Base-by-base conservation (phyloP, 805 yeast genomes). In the Kodamaea jinghongensis region DNA sequence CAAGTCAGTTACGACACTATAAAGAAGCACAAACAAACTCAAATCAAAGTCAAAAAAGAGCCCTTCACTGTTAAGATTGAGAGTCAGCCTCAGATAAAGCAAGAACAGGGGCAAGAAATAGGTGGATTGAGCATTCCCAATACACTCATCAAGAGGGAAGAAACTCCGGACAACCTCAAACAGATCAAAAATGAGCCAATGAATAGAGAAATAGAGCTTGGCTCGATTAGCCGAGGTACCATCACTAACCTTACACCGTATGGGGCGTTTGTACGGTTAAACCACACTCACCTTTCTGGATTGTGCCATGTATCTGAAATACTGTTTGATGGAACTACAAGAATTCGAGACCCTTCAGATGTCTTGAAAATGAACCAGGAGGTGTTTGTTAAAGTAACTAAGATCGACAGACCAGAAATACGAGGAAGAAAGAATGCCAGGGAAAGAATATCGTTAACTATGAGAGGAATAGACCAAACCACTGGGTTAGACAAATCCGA, bases 271-370 rank as follows among this genome's bases (percentile, higher is more conserved):
- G 75, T 88, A 0, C 60, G 76, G 7, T 56, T 90, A 37, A 40
- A 53, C 20, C 42, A 47, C 37, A 49, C 58, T 6, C 34, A 55
- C 57, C 14, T 79, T 66, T 50, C 65, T 1, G 96, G 95, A 0
- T 65, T 90, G 12, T 81, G 90, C 28, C 97, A 90, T 54, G 72
- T 85, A 0, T 86, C 96, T 1, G 83, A 80, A 31, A 68, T 90
- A 23, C 67, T 77, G 41, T 60, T 51, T 38, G 64, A 61, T 41
- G 68, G 68, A 4, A 54, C 55, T n/a, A 47, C 63, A 2, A 63
- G 87, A 34, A 63, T 83, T 1, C 60, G 68, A 5, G 73, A 73
- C 34, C 87, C 91, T 0, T 54, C 72, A 2, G 91, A 84, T 35
- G 65, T 78, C 1, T 64, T 86, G 12, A 61, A 67, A 31, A 50